Base-by-base conservation (phyloP, 108 stramenopile genomes). In the Cyclostephanos invisitatus region DNA sequence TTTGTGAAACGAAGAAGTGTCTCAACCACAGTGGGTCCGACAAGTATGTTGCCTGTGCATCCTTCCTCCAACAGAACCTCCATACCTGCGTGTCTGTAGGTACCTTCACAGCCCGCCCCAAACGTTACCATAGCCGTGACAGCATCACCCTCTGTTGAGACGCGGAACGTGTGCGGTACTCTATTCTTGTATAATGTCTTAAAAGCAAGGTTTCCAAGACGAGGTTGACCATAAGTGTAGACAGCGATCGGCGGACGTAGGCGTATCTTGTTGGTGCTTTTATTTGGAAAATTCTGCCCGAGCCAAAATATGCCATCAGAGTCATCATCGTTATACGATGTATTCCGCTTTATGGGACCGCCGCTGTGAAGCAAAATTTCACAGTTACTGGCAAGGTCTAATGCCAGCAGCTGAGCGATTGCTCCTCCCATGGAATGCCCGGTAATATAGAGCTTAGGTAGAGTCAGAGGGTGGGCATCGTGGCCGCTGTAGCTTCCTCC, bases 21-120 rank as follows among this genome's bases (percentile, higher is more conserved):
- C 71, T 93, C 92, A 17, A 93, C 92, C 12, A 90, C 88, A 27
- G 92, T 90, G 25, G 92, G 92, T 15, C 88, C 89, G 6, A 93
- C 89, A 38, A 89, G 54, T 20, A 90, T 89, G 56, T 87, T 93
- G 60, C 92, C 92, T 10, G 86, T 90, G 65, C 84, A 83, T 18
- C 89, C 87, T 67, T 87, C 89, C 57, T 93, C 92, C 58, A 93
- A 54, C 8, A 89, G 61, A 10, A 93, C 92, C 58, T 90, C 89
- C 37, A 89, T 62, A 10, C 89, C 89, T 32, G 89, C 83, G 74
- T 93, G 92, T 50, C 89, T 83, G 78, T 93, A 93, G 15, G 86
- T 74, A 20, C 89, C 89, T 29, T 84, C 83, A 42, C 77, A 72
- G 27, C 62, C 67, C 44, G 80, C 72, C 28, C 85, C 78, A 47